Conservation (phyloP, 176 grass and related monocot genomes). For the Rhynchospora tenuis region DNA sequence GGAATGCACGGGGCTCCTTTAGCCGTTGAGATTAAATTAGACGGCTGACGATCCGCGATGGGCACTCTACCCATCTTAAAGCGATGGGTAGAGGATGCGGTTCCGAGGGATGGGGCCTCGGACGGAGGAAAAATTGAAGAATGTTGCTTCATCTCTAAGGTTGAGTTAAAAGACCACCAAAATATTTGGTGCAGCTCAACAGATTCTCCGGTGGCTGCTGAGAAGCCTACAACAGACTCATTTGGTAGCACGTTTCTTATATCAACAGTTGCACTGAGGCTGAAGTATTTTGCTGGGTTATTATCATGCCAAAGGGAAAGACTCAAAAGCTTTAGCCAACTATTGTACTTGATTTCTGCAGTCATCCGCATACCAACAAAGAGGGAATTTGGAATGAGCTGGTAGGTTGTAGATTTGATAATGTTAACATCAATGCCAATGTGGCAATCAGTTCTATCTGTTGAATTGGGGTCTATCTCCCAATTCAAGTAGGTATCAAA, state of each 20-base stretch:
- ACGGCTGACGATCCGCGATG: no score
- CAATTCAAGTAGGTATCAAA: constrained; percentile 29
- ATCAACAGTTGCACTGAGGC: background rate
- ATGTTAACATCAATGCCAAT: constrained; percentile 19
- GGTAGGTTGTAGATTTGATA: background rate
- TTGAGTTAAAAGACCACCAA: constrained; percentile 54
- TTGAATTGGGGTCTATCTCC: background rate
- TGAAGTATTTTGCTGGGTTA: constrained; percentile 18
- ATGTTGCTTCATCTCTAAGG: constrained; percentile 9
- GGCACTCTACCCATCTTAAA: no score
- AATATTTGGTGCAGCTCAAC: constrained; percentile 29
- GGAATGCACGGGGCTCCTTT: no score
- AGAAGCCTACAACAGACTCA: constrained; percentile 41
- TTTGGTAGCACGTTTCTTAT: constrained; percentile 22
- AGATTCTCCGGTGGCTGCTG: constrained; percentile 37
- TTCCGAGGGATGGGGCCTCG: constrained; percentile 27
- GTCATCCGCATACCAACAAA: background rate
- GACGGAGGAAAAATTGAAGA: constrained; percentile 29
- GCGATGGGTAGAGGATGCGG: no score
- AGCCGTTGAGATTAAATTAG: no score
- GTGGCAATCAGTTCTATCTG: background rate
- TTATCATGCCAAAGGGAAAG: background rate
- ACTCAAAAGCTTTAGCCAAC: background rate
- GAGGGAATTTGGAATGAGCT: background rate
- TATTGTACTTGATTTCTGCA: background rate